Percentiles rank a stretch among this genome's conserved stretches.
Conservation (phyloP, 2,329 filamentous ascomycete genomes). For the Microdochium trichocladiopsis region DNA sequence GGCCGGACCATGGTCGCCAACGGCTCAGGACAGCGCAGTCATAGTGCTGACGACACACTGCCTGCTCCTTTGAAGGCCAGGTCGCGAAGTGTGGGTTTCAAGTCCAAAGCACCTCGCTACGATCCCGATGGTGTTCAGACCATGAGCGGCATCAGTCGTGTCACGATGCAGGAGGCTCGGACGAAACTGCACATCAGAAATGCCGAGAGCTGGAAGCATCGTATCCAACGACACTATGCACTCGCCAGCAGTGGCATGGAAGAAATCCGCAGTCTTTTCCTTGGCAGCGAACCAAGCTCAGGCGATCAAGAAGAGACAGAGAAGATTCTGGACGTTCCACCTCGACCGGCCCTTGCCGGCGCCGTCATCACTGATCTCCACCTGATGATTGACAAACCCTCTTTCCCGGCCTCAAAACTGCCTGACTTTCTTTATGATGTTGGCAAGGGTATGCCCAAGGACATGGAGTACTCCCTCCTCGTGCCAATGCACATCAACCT, state of each 20-base stretch:
- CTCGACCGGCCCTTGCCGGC: constrained; percentile 76
- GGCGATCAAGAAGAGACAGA: constrained; percentile 80
- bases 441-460: constrained; percentile 92
- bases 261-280: constrained; percentile 73
- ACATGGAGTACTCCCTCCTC: constrained; percentile 85
- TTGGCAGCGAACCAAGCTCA: constrained; percentile 72
- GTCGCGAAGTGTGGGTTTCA: constrained; percentile 22
- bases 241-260: constrained; percentile 68
- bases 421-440: constrained; percentile 80
- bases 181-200: constrained; percentile 73
- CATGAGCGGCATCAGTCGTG: constrained; percentile 64
- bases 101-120: constrained; percentile 55
- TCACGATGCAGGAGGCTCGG: constrained; percentile 71
- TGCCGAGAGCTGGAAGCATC: constrained; percentile 82
- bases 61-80: constrained; percentile 13
- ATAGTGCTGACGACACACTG: constrained; percentile 42
- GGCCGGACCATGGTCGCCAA: constrained; percentile 22
- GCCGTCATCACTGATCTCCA: constrained; percentile 78
- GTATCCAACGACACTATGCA: constrained; percentile 71
- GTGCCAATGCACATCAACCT: constrained; percentile 86
- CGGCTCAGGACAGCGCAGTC: constrained; percentile 39
- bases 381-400: constrained; percentile 83
- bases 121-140: constrained; percentile 68
- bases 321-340: constrained; percentile 76
- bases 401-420: constrained; percentile 75